Conservation (phyloP, 495 filamentous ascomycete species). For the Sporormia fimetaria region DNA sequence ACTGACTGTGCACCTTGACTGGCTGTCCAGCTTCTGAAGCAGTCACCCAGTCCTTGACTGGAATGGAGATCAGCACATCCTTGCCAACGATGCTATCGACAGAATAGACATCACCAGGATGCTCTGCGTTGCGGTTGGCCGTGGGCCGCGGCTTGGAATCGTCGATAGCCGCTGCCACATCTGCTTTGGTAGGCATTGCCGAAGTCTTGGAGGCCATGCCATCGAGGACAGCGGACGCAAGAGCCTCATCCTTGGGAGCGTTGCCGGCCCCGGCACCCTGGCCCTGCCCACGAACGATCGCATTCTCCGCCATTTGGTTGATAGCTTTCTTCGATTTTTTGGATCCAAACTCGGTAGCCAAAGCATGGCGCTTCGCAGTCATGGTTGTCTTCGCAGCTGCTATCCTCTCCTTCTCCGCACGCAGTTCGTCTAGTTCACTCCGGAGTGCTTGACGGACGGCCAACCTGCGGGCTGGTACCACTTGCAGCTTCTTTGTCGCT, state of each 20-base stretch:
- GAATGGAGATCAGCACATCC: conserved; percentile 49
- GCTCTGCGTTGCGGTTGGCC: conserved; percentile 57
- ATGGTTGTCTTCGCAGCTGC: conserved; percentile 28
- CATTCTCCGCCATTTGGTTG: conserved; percentile 63
- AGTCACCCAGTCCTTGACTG: conserved; percentile 66
- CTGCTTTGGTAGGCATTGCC: conserved; percentile 46
- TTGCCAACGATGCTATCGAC: conserved; percentile 53
- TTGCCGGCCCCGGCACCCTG: background rate
- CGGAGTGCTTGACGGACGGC: conserved; percentile 41
- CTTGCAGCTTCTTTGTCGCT: conserved; percentile 53
- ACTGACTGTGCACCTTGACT: conserved; percentile 44
- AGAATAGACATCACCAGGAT: conserved; percentile 74
- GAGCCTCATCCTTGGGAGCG: conserved; percentile 9
- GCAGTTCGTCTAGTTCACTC: conserved; percentile 37
- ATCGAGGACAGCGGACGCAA: conserved; percentile 26
- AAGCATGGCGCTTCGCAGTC: conserved; percentile 43
- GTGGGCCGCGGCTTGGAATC: conserved; percentile 65
- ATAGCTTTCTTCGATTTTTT: conserved; percentile 86
- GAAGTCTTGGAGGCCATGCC: conserved; percentile 41
- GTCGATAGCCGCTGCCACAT: conserved; percentile 56
- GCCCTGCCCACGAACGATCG: conserved; percentile 43
- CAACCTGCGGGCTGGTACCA: conserved; percentile 66
- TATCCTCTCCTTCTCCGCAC: conserved; percentile 42
- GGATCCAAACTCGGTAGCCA: conserved; percentile 85
- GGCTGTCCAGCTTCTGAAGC: conserved; percentile 45